These are phyloP conservation scores for Petunia secreta DNA, from an alignment of 257 asterid genomes.

Conservation along the genomic window DNA sequence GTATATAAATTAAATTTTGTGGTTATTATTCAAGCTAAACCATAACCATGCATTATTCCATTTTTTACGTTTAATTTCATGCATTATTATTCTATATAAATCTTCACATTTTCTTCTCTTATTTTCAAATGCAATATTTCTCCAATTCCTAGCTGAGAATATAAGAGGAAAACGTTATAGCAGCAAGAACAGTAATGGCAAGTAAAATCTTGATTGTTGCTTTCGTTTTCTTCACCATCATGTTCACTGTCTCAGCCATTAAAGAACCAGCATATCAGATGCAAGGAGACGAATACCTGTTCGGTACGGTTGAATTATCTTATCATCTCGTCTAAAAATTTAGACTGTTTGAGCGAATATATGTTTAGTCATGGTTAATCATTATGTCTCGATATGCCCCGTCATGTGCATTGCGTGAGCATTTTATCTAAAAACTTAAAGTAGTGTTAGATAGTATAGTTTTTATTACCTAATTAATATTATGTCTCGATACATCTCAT, in stretches of 20 bases:
- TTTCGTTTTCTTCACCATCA: constrained; percentile 50
- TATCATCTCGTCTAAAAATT: no score
- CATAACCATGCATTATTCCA: not conserved
- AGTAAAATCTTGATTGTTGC: constrained; percentile 45
- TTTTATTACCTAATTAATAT: no score
- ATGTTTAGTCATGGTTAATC: no score
- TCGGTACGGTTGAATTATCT: constrained; percentile 29
- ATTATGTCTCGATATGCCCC: no score
- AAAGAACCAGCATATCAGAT: constrained; percentile 16
- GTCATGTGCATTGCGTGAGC: no score
- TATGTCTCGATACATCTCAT: no score
- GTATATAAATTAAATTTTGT: no score
- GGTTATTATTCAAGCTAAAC: not conserved
- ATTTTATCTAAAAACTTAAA: no score
- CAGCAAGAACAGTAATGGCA: constrained; percentile 28
- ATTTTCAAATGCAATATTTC: constrained; percentile 22
- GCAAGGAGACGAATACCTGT: no score
- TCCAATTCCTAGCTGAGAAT: constrained; percentile 17
- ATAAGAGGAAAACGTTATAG: constrained; percentile 20
- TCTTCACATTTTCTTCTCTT: not conserved
- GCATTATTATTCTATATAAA: not conserved
- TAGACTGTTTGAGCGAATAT: no score
- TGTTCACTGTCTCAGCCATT: constrained; percentile 45
- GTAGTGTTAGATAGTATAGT: no score
- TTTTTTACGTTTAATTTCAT: not conserved